Conservation (phyloP, 106 monocot species). For the Acorus calamus region DNA sequence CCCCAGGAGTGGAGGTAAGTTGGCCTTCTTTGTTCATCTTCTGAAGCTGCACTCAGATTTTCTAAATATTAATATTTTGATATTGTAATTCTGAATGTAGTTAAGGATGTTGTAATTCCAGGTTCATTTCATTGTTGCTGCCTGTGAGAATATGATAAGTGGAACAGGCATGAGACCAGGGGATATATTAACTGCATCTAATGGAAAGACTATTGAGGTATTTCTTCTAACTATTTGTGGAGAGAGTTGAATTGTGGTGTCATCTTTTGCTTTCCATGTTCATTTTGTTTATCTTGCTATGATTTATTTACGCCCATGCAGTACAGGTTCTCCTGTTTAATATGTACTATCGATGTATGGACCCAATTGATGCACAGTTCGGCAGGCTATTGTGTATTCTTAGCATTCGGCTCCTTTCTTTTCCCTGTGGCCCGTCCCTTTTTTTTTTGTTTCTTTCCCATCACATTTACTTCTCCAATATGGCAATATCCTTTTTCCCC, state of each 20-base stretch:
- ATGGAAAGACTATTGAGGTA: conserved; percentile 98
- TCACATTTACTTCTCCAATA: too few species aligned
- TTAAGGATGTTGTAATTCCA: conserved; percentile 16
- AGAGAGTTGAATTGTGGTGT: too few species aligned
- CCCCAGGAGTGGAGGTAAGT: conserved; percentile 79
- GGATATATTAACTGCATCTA: conserved; percentile 88
- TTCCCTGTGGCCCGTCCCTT: too few species aligned
- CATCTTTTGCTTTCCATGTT: neutral
- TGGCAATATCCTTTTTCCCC: too few species aligned
- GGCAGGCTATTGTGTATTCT: too few species aligned
- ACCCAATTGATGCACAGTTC: too few species aligned
- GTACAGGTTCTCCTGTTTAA: too few species aligned
- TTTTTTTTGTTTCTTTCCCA: too few species aligned
- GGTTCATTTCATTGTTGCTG: conserved; percentile 97
- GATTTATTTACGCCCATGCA: too few species aligned
- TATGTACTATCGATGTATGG: too few species aligned
- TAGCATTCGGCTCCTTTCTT: too few species aligned
- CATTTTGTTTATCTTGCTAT: neutral
- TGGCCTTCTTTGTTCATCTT: neutral
- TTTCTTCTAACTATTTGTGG: conserved; percentile 1
- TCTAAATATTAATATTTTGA: neutral
- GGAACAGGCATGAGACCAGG: conserved; percentile 96
- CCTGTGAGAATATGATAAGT: conserved; percentile 99
- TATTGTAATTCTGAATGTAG: neutral
- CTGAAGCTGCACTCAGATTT: neutral